Evolutionary conservation across 176 grass and related monocot genomes (phyloP).

Genomic region (Calamus simplicifolius): DNA sequence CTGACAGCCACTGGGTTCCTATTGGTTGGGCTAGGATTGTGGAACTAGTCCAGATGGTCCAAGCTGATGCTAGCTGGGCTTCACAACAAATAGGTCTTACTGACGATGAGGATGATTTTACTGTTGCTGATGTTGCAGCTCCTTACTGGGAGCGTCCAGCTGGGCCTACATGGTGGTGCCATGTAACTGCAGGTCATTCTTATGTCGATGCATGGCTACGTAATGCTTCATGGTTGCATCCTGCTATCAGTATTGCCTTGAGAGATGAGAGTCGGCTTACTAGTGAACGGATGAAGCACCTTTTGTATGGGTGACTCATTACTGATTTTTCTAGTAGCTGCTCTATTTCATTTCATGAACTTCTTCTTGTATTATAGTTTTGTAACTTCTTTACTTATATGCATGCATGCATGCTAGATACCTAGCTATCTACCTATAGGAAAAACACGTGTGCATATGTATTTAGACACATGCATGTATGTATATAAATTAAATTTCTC

Average conservation of each 20-base stretch:
- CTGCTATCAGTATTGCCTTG: slow-evolving; percentile 40
- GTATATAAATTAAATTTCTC: too few relatives aligned
- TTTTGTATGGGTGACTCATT: slow-evolving; percentile 32
- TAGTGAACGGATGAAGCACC: slow-evolving; percentile 56
- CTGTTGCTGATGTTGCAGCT: slow-evolving; percentile 40
- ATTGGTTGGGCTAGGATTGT: slow-evolving; percentile 47
- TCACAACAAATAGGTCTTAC: slow-evolving; percentile 12
- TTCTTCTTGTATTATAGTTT: neutral
- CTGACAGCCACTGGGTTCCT: slow-evolving; percentile 34
- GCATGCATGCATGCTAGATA: too few relatives aligned
- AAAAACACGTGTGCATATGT: too few relatives aligned
- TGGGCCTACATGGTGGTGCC: slow-evolving; percentile 63
- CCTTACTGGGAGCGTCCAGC: slow-evolving; percentile 39
- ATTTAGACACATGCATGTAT: too few relatives aligned
- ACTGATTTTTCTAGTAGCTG: neutral
- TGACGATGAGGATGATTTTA: slow-evolving; percentile 22
- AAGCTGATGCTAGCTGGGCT: slow-evolving; percentile 27
- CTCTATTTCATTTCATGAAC: neutral
- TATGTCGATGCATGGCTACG: slow-evolving; percentile 38
- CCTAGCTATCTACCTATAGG: too few relatives aligned
- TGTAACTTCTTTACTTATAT: neutral
- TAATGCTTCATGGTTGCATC: slow-evolving; percentile 37
- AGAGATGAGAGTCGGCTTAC: slow-evolving; percentile 49
- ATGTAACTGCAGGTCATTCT: slow-evolving; percentile 30
- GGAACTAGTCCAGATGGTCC: slow-evolving; percentile 32